Base-by-base conservation (phyloP, 2,329 filamentous ascomycete genomes). In the Aureobasidium uvarum region DNA sequence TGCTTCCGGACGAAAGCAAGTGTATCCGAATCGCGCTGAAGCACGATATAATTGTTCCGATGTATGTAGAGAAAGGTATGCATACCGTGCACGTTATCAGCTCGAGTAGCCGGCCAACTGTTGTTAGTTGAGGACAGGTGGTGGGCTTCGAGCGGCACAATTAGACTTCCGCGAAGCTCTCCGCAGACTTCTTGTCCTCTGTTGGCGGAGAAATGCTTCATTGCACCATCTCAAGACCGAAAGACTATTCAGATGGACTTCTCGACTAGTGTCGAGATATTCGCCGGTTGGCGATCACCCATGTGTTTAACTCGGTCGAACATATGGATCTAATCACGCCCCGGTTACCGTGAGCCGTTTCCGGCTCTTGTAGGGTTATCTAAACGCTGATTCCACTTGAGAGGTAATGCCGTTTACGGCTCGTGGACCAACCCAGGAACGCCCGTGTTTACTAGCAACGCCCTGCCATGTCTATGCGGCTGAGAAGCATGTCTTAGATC, bases 281-380 rank as follows among this genome's bases (percentile, higher is more conserved):
- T 60, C 58, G 45, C 58, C 58, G 45, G 58, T 33, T 13, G 33
- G 20, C 39, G 58, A 62, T 62, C 45, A 51, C 5, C 45, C 14
- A 41, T 16, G 18, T 51, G 31, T 62, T 16, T 31, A 51, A 46
- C 4, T 14, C 23, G 43, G 43, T 62, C 3, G 8, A 41, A 41
- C 20, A 50, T 36, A 36, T 36, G 33, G 45, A 62, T 60, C 56
- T 48, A 36, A 23, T 48, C 28, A 48, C 31, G 23, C 33, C 31
- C 46, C 46, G 48, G 60, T 48, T 54, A 25, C 60, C 48, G 48
- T 54, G 60, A 39, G 46, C 60, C 46, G 60, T 54, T 62, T 43
- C 41, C 46, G 60, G 60, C 48, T 43, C 28, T 18, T 54, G 48
- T 25, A 39, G n/a, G n/a, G 43, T 25, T 39, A 46, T 36, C 16